Base-by-base conservation (phyloP, 2,329 filamentous ascomycete genomes). In the Zopfia rhizophila region DNA sequence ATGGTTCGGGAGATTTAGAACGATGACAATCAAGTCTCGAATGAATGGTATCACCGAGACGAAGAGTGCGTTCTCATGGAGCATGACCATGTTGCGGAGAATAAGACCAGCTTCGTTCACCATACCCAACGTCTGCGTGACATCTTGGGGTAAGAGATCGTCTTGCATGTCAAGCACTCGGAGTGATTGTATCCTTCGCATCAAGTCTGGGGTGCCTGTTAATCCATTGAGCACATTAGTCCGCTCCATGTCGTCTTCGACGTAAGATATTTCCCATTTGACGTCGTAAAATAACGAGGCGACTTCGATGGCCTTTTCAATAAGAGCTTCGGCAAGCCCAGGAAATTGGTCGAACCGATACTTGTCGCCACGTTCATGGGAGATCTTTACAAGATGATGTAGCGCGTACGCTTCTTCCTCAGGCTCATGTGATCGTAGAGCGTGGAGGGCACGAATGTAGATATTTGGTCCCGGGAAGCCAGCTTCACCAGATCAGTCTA, bases 261-360 rank as follows among this genome's bases (percentile, higher is more conserved):
- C 82, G 39, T 76, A 96, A 12, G 84, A 85, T 11, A 96, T 80
- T 28, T 85, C 82, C 90, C 91, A 97, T 45, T 87, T 81, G 16
- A 96, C 82, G 39, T 94, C 81, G 65, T 91, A 94, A 72, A 92
- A 95, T 10, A 96, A 74, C 33, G 80, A 82, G 44, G 88, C 88
- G 28, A 96, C 82, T 52, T 92, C 85, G 37, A 97, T 78, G 2
- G 89, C 86, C 65, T 95, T 95, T 51, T 91, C 88, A 43, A 96
- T 85, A 7, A 99, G 80, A 3, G 90, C 89, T 70, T 97, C 94
- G 0, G 91, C 90, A 19, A 99, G 80, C 7, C 90, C 87, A 1
- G 90, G 88, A 59, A 97, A 97, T 4, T 90, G 89, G 60, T 96
- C 91, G 57, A 97, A 97, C 50, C 90, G 89, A 74, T 96, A 97